Base-by-base conservation (phyloP, 352 stramenopile genomes). In the Pythium graminicola region DNA sequence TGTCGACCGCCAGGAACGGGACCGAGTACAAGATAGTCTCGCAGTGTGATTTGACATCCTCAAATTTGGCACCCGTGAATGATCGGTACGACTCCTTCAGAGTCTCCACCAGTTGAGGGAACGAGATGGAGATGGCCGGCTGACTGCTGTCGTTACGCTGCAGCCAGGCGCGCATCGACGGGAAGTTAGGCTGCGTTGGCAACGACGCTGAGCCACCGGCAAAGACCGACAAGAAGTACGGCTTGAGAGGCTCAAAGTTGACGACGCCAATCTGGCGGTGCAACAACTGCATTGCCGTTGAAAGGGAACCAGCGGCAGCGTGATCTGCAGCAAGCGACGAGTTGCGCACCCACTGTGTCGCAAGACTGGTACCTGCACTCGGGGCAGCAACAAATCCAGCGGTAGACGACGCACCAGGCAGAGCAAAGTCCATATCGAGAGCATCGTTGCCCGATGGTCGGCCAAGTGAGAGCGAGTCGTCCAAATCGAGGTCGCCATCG, bases 231-330 rank as follows among this genome's bases (percentile, higher is more conserved):
- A 95, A 49, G 61, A 98, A 96, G 41, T 87, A 74, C 1, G 79
- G 67, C 73, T 98, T 95, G 28, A 99, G 70, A n/a, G 88, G 79
- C 50, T 88, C 81, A 54, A 99, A 99, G 65, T 99, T 97, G 56
- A 97, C 96, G 1, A 97, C 93, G 28, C 97, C 97, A 65, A 99
- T 99, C 80, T 99, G 97, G 19, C 97, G 86, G 69, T 99, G 96
- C 53, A 99, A 80, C 42, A 99, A 69, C 65, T 99, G 91, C 89
- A 99, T 97, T 11, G 96, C 95, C 19, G 95, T 97, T 54, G 95
- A 82, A 41, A 98, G 95, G 36, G 84, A 95, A 6, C 97, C 97
- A 27, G 96, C 97, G 20, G 96, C 96, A 26, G 94, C 90, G 65
- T 99, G 97, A 75, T 99, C 96, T 8, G 95, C 95, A 33, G 95